A percentile compares a stretch with the other conserved stretches of the same genome.
Evolutionary conservation across 257 asterid species (phyloP).

Genomic region (Coffea canephora): DNA sequence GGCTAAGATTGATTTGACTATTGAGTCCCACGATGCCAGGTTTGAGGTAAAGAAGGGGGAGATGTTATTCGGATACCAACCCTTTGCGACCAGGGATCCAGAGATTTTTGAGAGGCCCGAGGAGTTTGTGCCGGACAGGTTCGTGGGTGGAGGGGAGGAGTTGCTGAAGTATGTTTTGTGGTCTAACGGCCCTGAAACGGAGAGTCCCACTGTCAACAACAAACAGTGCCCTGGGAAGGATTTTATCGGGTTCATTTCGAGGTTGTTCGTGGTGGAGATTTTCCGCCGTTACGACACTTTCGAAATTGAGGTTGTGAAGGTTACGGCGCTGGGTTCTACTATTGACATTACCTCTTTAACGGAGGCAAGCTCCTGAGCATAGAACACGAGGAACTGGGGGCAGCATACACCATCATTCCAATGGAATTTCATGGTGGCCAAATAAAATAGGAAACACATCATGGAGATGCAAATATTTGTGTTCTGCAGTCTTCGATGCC

Average conservation of each 20-base stretch:
- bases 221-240: slow-evolving; percentile 97
- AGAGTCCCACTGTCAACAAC: slow-evolving; percentile 40
- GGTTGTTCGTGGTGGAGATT: slow-evolving; percentile 79
- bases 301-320: slow-evolving; percentile 48
- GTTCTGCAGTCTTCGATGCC: too few relatives aligned
- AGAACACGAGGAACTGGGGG: too few relatives aligned
- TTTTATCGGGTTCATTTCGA: slow-evolving; percentile 61
- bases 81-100: slow-evolving; percentile 81
- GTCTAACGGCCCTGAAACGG: slow-evolving; percentile 87
- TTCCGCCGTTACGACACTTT: slow-evolving; percentile 81
- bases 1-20: slow-evolving; percentile 55
- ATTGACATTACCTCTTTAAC: slow-evolving; percentile 66
- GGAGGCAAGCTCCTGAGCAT: slow-evolving; percentile 49
- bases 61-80: slow-evolving; percentile 71
- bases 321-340: slow-evolving; percentile 62
- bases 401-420: too few relatives aligned
- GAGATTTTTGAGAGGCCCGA: slow-evolving; percentile 71
- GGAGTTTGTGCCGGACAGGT: slow-evolving; percentile 70
- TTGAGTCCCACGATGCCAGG: slow-evolving; percentile 73
- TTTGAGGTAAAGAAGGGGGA: slow-evolving; percentile 69
- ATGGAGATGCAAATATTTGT: too few relatives aligned
- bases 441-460: too few relatives aligned
- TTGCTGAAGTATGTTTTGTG: slow-evolving; percentile 67
- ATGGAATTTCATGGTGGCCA: too few relatives aligned
- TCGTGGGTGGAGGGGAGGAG: slow-evolving; percentile 68